Percentiles rank a stretch among this genome's conserved stretches.
Conservation (phyloP, 2,329 filamentous ascomycete species). For the Sporothrix globosa region DNA sequence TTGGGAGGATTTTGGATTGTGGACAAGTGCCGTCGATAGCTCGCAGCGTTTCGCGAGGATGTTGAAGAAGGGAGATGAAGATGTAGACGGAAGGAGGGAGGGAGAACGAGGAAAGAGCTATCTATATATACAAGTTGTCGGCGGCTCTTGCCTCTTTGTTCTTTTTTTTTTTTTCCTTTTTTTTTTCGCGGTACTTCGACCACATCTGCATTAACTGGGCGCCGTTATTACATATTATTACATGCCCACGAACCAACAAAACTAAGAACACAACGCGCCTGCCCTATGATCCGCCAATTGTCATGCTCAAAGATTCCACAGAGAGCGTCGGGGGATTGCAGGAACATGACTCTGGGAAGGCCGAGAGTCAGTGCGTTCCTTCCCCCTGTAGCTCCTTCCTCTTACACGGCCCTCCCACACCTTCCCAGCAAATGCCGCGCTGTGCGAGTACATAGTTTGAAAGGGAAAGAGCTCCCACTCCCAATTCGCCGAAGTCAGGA, state of each 20-base stretch:
- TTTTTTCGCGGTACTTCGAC: neutral
- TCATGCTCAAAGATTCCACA: constrained; percentile 9
- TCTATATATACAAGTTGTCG: constrained; percentile 24
- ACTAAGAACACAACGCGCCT: neutral
- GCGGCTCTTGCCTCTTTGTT: neutral
- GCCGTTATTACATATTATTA: constrained; percentile 16
- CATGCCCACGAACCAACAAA: constrained; percentile 4
- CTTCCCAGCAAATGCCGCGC: neutral
- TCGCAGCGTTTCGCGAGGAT: neutral
- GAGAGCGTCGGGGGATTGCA: constrained; percentile 5
- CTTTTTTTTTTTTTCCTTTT: neutral
- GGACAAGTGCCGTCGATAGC: neutral
- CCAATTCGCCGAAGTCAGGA: constrained; percentile 14
- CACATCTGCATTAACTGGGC: constrained; percentile 9
- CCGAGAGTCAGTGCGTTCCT: neutral
- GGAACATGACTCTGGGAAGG: constrained; percentile 16
- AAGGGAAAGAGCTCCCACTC: neutral
- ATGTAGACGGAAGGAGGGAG: neutral
- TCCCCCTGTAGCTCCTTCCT: constrained; percentile 3
- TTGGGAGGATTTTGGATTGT: neutral
- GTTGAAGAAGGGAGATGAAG: neutral
- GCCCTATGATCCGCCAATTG: neutral
- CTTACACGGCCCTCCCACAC: constrained; percentile 15
- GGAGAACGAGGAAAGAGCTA: constrained; percentile 12
- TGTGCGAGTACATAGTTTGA: neutral